Conservation (phyloP, 2,329 filamentous ascomycete species). For the Neophaeococcomyces aloes region DNA sequence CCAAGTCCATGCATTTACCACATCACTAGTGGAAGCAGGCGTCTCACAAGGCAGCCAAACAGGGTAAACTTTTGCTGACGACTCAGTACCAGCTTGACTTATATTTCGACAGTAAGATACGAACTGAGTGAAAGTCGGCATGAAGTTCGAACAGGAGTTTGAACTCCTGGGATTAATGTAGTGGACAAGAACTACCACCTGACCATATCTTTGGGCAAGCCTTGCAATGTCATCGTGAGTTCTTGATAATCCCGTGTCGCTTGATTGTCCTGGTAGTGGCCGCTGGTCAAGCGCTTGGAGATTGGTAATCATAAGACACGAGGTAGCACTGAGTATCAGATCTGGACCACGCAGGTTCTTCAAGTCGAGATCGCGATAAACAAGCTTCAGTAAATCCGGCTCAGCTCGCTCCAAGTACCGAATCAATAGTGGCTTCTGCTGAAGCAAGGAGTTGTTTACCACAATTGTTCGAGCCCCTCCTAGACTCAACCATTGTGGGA, state of each 20-base stretch:
- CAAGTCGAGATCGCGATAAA: slow-evolving; percentile 21
- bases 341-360: slow-evolving; percentile 47
- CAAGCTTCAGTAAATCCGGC: slow-evolving; percentile 10
- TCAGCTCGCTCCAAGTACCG: slow-evolving; percentile 12
- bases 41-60: slow-evolving; percentile 11
- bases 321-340: slow-evolving; percentile 57
- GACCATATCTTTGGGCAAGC: slow-evolving; percentile 53
- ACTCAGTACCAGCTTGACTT: neutral
- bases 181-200: slow-evolving; percentile 43
- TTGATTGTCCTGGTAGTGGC: slow-evolving; percentile 52
- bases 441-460: slow-evolving; percentile 12
- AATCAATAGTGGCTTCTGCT: slow-evolving; percentile 9
- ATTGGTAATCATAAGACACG: slow-evolving; percentile 60
- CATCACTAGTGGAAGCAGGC: neutral
- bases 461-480: slow-evolving; percentile 10
- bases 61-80: slow-evolving; percentile 6
- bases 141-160: neutral
- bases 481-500: neutral
- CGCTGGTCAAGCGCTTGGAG: slow-evolving; percentile 63
- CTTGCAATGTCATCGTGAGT: slow-evolving; percentile 47
- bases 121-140: neutral
- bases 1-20: slow-evolving; percentile 25
- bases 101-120: slow-evolving; percentile 1
- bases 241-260: slow-evolving; percentile 27
- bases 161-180: neutral